A percentile compares a stretch with the other conserved stretches of the same genome.
phyloP scores from a whole-genome alignment of 2,329 filamentous ascomycete species.

The Periconia sp. region DNA sequence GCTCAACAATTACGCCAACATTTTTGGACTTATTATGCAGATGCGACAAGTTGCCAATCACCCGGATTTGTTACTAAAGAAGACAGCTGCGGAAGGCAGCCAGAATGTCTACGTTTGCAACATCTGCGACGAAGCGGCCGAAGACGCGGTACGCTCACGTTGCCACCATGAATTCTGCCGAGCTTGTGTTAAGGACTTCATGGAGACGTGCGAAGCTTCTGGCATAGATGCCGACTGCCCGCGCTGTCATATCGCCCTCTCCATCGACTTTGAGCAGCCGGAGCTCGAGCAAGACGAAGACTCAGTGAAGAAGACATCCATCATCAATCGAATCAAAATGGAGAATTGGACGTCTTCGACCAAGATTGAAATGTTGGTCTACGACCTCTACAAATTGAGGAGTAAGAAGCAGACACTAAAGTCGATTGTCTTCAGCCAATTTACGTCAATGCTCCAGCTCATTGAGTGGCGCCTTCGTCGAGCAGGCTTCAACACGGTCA shows the following conservation, averaged over 20 bases:
- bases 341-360: constrained; percentile 98
- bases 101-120: constrained; percentile 91
- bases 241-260: constrained; percentile 85
- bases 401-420: constrained; percentile 94
- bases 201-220: constrained; percentile 74
- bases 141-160: constrained; percentile 89
- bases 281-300: constrained; percentile 92
- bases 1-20: constrained; percentile 90
- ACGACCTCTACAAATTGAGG: constrained; percentile 89
- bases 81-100: constrained; percentile 75
- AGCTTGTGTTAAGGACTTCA: constrained; percentile 78
- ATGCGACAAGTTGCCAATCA: constrained; percentile 99
- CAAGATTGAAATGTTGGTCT: constrained; percentile 95
- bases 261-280: constrained; percentile 92
- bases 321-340: constrained; percentile 99
- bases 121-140: constrained; percentile 94
- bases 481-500: constrained; percentile 97
- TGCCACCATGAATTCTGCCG: constrained; percentile 95
- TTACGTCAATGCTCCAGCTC: constrained; percentile 95
- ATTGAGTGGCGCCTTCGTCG: constrained; percentile 96
- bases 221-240: constrained; percentile 74
- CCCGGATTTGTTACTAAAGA: constrained; percentile 91
- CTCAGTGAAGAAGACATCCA: constrained; percentile 89
- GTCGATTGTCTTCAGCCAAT: constrained; percentile 96
- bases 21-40: constrained; percentile 98